These are phyloP conservation scores for Penicillium maclennaniae DNA, from an alignment of 495 filamentous ascomycete genomes.

Conservation along the genomic window DNA sequence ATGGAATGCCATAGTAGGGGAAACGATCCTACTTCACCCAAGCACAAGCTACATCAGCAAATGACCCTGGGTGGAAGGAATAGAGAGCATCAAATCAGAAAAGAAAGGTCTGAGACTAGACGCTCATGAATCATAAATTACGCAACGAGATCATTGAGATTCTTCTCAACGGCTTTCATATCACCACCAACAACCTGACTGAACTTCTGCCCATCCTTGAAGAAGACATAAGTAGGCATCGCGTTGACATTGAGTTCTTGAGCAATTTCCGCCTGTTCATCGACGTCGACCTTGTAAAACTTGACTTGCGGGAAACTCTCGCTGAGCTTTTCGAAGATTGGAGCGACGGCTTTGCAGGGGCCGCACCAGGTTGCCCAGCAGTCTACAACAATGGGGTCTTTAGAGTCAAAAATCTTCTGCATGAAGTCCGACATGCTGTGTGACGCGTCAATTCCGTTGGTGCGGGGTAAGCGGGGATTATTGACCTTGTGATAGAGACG, in stretches of 20 bases:
- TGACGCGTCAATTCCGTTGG: not conserved
- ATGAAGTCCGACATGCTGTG: slow-evolving; percentile 16
- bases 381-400: slow-evolving; percentile 64
- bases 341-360: slow-evolving; percentile 82
- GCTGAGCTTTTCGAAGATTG: slow-evolving; percentile 60
- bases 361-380: slow-evolving; percentile 87
- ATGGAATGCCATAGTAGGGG: too few species aligned
- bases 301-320: slow-evolving; percentile 48
- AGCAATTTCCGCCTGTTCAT: slow-evolving; percentile 67
- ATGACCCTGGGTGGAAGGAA: too few species aligned
- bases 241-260: slow-evolving; percentile 74
- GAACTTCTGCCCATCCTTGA: slow-evolving; percentile 67
- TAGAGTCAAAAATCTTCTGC: slow-evolving; percentile 29
- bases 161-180: slow-evolving; percentile 24
- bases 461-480: not conserved
- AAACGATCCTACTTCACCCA: too few species aligned
- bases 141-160: slow-evolving; percentile 6
- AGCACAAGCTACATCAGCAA: not conserved
- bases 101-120: too few species aligned
- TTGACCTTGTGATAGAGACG: slow-evolving; percentile 11
- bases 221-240: slow-evolving; percentile 85
- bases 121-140: too few species aligned
- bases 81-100: not conserved
- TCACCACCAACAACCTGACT: slow-evolving; percentile 70
- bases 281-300: slow-evolving; percentile 89